These are phyloP conservation scores for Candida hungchunana DNA, from an alignment of 805 yeast species.

Conservation along the genomic window DNA sequence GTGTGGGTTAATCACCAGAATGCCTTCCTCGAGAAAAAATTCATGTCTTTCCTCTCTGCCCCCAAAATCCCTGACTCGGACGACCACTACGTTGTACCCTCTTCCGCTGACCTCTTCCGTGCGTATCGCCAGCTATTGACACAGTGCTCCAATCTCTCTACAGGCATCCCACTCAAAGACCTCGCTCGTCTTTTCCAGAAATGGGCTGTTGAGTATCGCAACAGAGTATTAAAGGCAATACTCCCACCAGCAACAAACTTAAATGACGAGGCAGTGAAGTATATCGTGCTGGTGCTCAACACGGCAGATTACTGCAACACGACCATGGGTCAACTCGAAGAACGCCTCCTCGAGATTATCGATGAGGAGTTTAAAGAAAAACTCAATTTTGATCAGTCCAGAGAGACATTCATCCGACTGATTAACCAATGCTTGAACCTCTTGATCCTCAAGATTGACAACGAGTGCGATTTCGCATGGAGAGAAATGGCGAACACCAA, in stretches of 20 bases:
- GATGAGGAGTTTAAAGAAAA: slow-evolving; percentile 39
- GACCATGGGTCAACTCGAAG: slow-evolving; percentile 75
- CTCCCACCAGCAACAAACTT: slow-evolving; percentile 40
- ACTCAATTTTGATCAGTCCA: slow-evolving; percentile 48
- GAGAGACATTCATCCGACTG: slow-evolving; percentile 50
- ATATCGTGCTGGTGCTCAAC: slow-evolving; percentile 69
- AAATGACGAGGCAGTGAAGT: slow-evolving; percentile 54
- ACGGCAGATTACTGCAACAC: slow-evolving; percentile 87
- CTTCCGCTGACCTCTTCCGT: slow-evolving; percentile 84
- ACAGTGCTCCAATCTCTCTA: slow-evolving; percentile 58
- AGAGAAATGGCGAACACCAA: slow-evolving; percentile 74
- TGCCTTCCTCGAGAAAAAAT: slow-evolving; percentile 51
- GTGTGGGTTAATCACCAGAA: slow-evolving; percentile 90
- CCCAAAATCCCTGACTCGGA: slow-evolving; percentile 51
- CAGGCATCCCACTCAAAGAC: slow-evolving; percentile 37
- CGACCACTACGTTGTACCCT: slow-evolving; percentile 67
- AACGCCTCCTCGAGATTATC: slow-evolving; percentile 44
- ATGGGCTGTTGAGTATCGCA: slow-evolving; percentile 58
- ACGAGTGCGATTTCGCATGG: slow-evolving; percentile 70
- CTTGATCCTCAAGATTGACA: slow-evolving; percentile 53
- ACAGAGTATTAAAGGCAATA: slow-evolving; percentile 44
- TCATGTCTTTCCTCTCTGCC: slow-evolving; percentile 59
- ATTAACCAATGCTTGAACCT: slow-evolving; percentile 54
- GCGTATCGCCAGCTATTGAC: slow-evolving; percentile 66
- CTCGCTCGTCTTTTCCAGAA: slow-evolving; percentile 59